These are phyloP conservation scores for Plantago ovata DNA, from an alignment of 257 asterid genomes.

Conservation along the genomic window DNA sequence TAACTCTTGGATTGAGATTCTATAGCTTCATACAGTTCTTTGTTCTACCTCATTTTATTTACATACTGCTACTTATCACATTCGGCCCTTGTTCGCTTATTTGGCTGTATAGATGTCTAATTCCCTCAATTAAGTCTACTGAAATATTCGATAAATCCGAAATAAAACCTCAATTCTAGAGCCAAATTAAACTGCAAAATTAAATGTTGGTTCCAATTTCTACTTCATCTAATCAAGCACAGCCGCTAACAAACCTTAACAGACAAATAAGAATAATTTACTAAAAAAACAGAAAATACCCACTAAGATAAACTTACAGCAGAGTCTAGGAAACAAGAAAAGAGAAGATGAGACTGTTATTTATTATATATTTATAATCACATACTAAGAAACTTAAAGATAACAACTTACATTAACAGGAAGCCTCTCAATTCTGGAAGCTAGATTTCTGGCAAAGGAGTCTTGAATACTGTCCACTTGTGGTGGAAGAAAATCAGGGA, in stretches of 20 bases:
- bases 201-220: too few species aligned
- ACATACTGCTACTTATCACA: too few species aligned
- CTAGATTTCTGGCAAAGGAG: slow-evolving; percentile 62
- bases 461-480: slow-evolving; percentile 49
- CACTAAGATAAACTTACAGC: slow-evolving; percentile 1
- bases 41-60: too few species aligned
- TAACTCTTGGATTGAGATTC: slow-evolving; percentile 5
- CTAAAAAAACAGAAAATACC: not conserved
- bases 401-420: slow-evolving; percentile 52
- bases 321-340: too few species aligned
- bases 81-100: too few species aligned
- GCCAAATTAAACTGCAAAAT: too few species aligned
- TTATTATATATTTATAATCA: not conserved
- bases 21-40: too few species aligned
- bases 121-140: too few species aligned
- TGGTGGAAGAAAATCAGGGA: slow-evolving; percentile 46
- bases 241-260: not conserved
- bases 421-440: slow-evolving; percentile 60
- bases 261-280: not conserved
- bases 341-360: not conserved
- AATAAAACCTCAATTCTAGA: too few species aligned
- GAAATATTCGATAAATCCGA: too few species aligned
- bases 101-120: too few species aligned
- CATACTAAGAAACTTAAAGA: not conserved
- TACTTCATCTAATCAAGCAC: too few species aligned